Base-by-base conservation (phyloP, 306 rosid species). In the Casuarina glauca region DNA sequence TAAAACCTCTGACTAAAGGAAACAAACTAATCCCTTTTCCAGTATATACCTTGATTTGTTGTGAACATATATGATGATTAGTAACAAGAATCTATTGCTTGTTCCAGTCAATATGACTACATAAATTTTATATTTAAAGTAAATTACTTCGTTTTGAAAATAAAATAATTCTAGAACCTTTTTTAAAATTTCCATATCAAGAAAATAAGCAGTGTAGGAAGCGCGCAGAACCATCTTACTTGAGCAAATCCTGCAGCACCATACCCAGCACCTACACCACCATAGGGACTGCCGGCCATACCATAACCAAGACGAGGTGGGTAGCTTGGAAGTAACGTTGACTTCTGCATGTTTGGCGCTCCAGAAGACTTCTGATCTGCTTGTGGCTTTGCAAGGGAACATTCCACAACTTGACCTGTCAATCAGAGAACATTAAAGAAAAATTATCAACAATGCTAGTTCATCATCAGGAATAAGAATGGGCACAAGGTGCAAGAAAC, bases 371-470 rank as follows among this genome's bases (percentile, higher is more conserved):
- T 89, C 85, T 85, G 91, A 78, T 86, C 91, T 32, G 85, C 83
- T 64, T 89, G 94, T 48, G 91, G 94, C 83, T 88, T 91, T 58
- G 94, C 94, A 69, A 89, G 89, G 45, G 94, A 89, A 81, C 92
- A 89, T 20, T 88, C 94, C 85, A 89, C 75, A 73, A 64, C 83
- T 83, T 91, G 92, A 19, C 97, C 97, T 91, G 76, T n/a, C 36
- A 77, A 50, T 62, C 71, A 82, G 53, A 69, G 49, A 80, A 58
- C 46, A 70, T 32, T 43, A 52, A 57, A 77, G n/a, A 9, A 13
- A 50, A 68, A 52, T 55, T 74, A 45, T 38, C 20, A 78, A 72
- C 67, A 20, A 52, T 49, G 68, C 60, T 71, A 74, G 74, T 54
- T 51, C 53, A 45, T 63, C 35, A 75, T 38, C 35, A 36, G 52